phyloP scores from a whole-genome alignment of 495 filamentous ascomycete species.

The Neurospora terricola region DNA sequence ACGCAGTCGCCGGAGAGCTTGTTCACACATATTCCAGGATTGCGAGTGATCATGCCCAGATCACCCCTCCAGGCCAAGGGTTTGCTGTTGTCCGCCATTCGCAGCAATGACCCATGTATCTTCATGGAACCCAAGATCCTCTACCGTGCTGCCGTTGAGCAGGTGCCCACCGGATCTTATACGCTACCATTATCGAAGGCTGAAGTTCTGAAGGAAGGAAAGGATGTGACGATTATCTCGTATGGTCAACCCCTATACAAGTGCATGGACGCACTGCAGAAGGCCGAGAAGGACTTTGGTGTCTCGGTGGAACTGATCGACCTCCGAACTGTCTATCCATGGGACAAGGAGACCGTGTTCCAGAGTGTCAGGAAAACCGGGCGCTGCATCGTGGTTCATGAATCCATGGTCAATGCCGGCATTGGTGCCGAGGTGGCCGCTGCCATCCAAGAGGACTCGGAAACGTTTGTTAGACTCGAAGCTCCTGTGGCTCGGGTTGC shows the following conservation, averaged over 20 bases:
- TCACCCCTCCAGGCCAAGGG: conserved; percentile 91
- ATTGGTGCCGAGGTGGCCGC: conserved; percentile 90
- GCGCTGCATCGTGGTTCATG: conserved; percentile 84
- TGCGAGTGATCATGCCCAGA: conserved; percentile 82
- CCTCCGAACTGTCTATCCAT: conserved; percentile 84
- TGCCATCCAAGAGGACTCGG: conserved; percentile 72
- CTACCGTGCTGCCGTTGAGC: conserved; percentile 90
- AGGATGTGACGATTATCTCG: conserved; percentile 76
- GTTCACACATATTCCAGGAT: conserved; percentile 85
- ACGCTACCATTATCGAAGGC: conserved; percentile 80
- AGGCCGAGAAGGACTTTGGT: conserved; percentile 71
- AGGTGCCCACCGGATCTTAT: conserved; percentile 79
- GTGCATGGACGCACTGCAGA: conserved; percentile 68
- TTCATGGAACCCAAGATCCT: conserved; percentile 97
- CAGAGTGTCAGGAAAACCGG: conserved; percentile 86
- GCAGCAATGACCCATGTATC: conserved; percentile 78
- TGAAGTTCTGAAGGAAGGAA: conserved; percentile 76
- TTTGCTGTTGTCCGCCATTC: conserved; percentile 70
- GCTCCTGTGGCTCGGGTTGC: conserved; percentile 88
- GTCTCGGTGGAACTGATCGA: conserved; percentile 84
- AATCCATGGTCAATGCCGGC: conserved; percentile 91
- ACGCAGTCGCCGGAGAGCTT: conserved; percentile 88
- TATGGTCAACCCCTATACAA: conserved; percentile 91
- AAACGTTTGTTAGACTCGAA: conserved; percentile 77
- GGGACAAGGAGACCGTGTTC: conserved; percentile 79